Evolutionary conservation across 331 rosid species (phyloP).

Genomic region (Saraca asoca): DNA sequence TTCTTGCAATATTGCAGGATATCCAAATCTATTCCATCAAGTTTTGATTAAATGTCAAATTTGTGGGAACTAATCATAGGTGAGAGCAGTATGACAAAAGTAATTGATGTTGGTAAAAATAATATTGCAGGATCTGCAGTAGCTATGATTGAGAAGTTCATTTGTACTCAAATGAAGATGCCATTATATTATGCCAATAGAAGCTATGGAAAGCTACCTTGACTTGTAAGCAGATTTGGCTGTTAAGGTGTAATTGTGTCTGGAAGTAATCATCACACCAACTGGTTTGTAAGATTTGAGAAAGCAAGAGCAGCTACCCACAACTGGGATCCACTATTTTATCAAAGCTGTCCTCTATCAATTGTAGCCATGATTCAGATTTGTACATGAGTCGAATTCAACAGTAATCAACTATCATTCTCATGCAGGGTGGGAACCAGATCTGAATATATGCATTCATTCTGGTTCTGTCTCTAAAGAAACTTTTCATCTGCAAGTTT

Average conservation of each 20-base stretch:
- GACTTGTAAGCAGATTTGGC: slow-evolving; percentile 16
- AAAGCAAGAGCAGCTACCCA: too few relatives aligned
- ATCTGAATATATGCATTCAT: background rate
- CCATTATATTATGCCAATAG: background rate
- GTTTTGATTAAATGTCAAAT: too few relatives aligned
- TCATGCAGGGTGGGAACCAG: slow-evolving; percentile 6
- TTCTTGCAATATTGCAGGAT: too few relatives aligned
- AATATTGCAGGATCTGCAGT: background rate
- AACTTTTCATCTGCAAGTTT: background rate
- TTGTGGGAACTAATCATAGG: background rate
- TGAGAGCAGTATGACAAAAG: background rate
- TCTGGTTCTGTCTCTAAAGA: background rate
- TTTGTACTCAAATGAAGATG: background rate
- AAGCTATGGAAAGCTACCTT: background rate
- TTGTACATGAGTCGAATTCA: slow-evolving; percentile 1
- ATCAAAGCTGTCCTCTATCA: slow-evolving; percentile 10
- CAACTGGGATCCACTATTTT: slow-evolving; percentile 17
- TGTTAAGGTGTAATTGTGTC: slow-evolving; percentile 2
- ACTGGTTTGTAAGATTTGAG: slow-evolving; percentile 6
- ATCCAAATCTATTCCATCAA: too few relatives aligned
- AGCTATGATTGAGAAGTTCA: background rate
- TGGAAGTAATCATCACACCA: slow-evolving; percentile 9
- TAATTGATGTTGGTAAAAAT: background rate
- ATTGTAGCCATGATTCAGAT: background rate
- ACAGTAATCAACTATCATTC: slow-evolving; percentile 8